A percentile compares a stretch with the other conserved stretches of the same genome.
Evolutionary conservation across 805 yeast genomes (phyloP).

Genomic region (Starmerella stellata): DNA sequence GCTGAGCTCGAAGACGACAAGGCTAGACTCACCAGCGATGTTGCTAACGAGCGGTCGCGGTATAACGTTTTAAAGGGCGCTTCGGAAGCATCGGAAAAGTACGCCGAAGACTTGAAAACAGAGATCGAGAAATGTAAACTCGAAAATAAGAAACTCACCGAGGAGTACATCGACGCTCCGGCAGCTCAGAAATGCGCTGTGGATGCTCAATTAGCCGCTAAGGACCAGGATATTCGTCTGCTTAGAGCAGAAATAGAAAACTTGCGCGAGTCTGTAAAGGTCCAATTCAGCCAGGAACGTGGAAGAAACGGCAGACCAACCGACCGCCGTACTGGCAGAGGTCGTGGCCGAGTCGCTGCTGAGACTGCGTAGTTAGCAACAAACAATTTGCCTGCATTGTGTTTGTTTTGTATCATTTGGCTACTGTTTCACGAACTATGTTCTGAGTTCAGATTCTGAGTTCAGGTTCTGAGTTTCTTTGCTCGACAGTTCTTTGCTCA

Average conservation of each 20-base stretch:
- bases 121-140: slow-evolving; percentile 3
- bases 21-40: slow-evolving; percentile 29
- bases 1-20: slow-evolving; percentile 20
- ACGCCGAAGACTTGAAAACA: slow-evolving; percentile 6
- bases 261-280: slow-evolving; percentile 21
- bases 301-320: slow-evolving; percentile 7
- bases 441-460: no score
- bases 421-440: no score
- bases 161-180: slow-evolving; percentile 26
- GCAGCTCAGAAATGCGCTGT: slow-evolving; percentile 16
- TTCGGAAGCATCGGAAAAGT: slow-evolving; percentile 19
- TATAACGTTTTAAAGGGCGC: slow-evolving; percentile 19
- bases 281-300: slow-evolving; percentile 6
- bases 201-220: slow-evolving; percentile 19
- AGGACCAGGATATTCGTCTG: slow-evolving; percentile 18
- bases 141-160: slow-evolving; percentile 30
- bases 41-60: slow-evolving; percentile 30
- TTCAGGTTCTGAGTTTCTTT: no score
- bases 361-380: no score
- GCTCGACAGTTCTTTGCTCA: no score
- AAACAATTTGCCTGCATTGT: no score
- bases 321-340: slow-evolving; percentile 12
- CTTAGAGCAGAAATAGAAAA: slow-evolving; percentile 17
- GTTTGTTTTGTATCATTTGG: no score
- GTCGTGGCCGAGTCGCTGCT: neutral